Percentiles rank a stretch among this genome's conserved stretches.
Evolutionary conservation across 2,329 filamentous ascomycete genomes (phyloP).

Genomic region (Apiospora saccharicola): DNA sequence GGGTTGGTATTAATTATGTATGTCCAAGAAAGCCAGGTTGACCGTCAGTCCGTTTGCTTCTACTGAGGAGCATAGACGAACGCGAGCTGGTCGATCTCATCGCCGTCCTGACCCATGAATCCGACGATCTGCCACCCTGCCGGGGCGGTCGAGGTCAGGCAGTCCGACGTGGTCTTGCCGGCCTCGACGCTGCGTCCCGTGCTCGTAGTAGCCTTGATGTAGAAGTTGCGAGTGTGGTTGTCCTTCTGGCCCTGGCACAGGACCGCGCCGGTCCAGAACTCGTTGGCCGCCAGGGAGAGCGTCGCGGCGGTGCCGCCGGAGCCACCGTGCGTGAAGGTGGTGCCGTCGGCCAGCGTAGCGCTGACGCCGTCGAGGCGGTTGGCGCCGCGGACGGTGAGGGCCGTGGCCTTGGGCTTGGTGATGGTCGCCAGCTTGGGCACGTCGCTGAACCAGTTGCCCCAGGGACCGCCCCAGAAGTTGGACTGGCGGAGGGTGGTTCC

Average conservation of each 20-base stretch:
- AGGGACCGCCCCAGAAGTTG: slow-evolving; percentile 54
- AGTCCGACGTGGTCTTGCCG: slow-evolving; percentile 56
- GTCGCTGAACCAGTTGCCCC: slow-evolving; percentile 64
- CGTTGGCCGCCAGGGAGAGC: slow-evolving; percentile 53
- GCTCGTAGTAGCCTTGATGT: slow-evolving; percentile 60
- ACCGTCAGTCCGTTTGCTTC: neutral
- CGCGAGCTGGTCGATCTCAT: slow-evolving; percentile 63
- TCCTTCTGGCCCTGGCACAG: slow-evolving; percentile 59
- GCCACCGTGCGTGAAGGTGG: slow-evolving; percentile 60
- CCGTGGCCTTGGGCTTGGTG: slow-evolving; percentile 44
- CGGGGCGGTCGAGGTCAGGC: slow-evolving; percentile 54
- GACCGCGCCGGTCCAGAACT: slow-evolving; percentile 56
- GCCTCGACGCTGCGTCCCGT: slow-evolving; percentile 52
- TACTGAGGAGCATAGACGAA: slow-evolving; percentile 55
- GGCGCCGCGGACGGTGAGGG: slow-evolving; percentile 55
- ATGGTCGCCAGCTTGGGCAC: slow-evolving; percentile 48
- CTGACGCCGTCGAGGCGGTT: slow-evolving; percentile 59
- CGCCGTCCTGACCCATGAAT: slow-evolving; percentile 58
- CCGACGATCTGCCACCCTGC: slow-evolving; percentile 61
- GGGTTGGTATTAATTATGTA: neutral
- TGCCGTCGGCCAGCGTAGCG: slow-evolving; percentile 56
- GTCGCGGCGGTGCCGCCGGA: slow-evolving; percentile 49
- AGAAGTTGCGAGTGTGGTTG: slow-evolving; percentile 60
- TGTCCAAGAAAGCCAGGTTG: neutral
- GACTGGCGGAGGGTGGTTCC: slow-evolving; percentile 51